phyloP scores from a whole-genome alignment of 2,329 filamentous ascomycete species.

The Plectosphaerella plurivora region DNA sequence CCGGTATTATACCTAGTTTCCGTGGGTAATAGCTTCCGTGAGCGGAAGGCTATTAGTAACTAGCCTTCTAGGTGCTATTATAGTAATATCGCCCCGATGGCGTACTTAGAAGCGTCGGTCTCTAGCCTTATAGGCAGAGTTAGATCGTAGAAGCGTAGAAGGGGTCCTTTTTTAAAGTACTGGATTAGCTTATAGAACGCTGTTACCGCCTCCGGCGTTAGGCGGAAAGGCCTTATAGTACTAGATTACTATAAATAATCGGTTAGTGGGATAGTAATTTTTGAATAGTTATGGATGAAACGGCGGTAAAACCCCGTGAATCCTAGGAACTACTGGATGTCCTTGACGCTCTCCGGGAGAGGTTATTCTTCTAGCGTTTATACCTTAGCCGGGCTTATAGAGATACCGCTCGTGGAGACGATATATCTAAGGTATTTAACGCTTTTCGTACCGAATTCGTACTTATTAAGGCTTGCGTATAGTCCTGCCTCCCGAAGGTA shows the following conservation, averaged over 20 bases:
- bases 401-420: neutral
- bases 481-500: neutral
- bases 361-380: neutral
- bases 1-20: no score
- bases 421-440: conserved; percentile 5
- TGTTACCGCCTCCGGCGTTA: neutral
- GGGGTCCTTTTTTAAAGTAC: no score
- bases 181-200: neutral
- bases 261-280: neutral
- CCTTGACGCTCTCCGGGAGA: neutral
- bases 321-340: conserved; percentile 6
- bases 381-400: conserved; percentile 1
- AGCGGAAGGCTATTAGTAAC: no score
- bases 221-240: neutral
- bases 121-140: no score
- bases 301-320: conserved; percentile 10
- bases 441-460: neutral
- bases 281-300: conserved; percentile 8
- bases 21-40: no score
- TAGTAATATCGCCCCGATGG: no score
- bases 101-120: no score
- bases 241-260: neutral
- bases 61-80: no score
- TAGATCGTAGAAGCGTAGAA: neutral
- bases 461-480: neutral